Base-by-base conservation (phyloP, 306 rosid genomes). In the Castanospermum australe region DNA sequence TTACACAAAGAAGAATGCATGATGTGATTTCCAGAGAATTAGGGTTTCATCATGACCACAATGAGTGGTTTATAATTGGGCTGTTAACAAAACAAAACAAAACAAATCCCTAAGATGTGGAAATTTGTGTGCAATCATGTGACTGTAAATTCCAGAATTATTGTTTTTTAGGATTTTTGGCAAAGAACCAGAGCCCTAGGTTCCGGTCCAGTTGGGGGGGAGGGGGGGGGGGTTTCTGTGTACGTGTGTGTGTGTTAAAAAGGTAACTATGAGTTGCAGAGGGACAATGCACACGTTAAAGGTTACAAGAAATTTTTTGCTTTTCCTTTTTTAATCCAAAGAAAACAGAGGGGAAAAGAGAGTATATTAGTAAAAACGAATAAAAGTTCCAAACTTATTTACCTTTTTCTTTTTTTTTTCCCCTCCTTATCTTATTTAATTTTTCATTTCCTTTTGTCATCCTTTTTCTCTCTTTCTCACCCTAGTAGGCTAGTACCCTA, bases 221-320 rank as follows among this genome's bases (percentile, higher is more conserved):
- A 82, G 64, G 84, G 63, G 60, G 78, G 45, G 13, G 11, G 3
- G 22, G 11, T 8, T 72, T 82, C 71, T 85, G 52, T 66, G 83
- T 73, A 57, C 59, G 87, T 61, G 76, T 71, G 80, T 73, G 76
- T 28, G 72, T 59, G 74, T 82, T 78, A 73, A 72, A 81, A 85
- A 87, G 78, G 61, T 33, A 59, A 50, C 78, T 42, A 79, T 79
- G 83, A 80, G 82, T 82, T 82, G 87, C 73, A 84, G 90, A 87
- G 86, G 78, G 91, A 87, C 82, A 88, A 84, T 84, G 90, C 92
- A 87, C 83, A 85, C 88, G 90, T 75, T 84, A 87, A 86, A 86
- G 89, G 70, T 64, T 39, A 74, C 60, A 74, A 71, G 38, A 54
- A 68, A 65, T 66, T 62, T 78, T 14, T 73, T 73, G 13, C 56